Conservation (phyloP, 768 basidiomycete species). For the Cystobasidium onofrii region DNA sequence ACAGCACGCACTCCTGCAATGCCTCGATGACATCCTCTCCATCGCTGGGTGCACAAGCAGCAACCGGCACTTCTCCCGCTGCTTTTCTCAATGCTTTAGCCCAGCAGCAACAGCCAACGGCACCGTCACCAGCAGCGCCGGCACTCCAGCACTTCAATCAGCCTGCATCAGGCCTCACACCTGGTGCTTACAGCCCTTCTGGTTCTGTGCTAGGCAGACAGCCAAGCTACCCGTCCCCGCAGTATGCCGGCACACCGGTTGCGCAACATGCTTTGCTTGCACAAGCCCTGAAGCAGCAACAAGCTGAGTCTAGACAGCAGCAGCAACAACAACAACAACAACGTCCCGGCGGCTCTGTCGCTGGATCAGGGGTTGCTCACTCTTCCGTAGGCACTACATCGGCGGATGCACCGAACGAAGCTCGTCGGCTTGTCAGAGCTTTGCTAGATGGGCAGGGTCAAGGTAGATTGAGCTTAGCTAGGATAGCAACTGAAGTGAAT, state of each 20-base stretch:
- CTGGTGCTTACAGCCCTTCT: neutral
- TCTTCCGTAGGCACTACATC: neutral
- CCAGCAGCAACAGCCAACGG: neutral
- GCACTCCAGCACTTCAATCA: neutral
- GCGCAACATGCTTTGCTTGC: neutral
- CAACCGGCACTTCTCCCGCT: neutral
- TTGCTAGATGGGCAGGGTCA: conserved; percentile 15
- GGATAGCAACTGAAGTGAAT: conserved; percentile 17
- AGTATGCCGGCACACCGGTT: neutral
- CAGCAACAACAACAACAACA: too few species aligned
- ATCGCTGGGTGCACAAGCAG: neutral
- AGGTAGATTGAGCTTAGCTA: conserved; percentile 23
- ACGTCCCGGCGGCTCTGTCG: neutral
- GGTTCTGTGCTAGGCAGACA: neutral
- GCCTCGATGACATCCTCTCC: neutral
- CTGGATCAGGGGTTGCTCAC: neutral
- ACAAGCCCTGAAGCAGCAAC: neutral
- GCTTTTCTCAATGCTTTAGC: neutral
- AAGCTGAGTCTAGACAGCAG: neutral
- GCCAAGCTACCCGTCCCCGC: neutral
- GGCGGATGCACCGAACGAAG: conserved; percentile 17
- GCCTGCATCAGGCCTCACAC: neutral
- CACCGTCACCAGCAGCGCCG: neutral
- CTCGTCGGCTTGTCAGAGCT: neutral
- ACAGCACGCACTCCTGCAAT: neutral